Evolutionary conservation across 2,329 filamentous ascomycete genomes (phyloP), one percentile per base, ranked within the genome.

Genomic region (Metarhizium brunneum): DNA sequence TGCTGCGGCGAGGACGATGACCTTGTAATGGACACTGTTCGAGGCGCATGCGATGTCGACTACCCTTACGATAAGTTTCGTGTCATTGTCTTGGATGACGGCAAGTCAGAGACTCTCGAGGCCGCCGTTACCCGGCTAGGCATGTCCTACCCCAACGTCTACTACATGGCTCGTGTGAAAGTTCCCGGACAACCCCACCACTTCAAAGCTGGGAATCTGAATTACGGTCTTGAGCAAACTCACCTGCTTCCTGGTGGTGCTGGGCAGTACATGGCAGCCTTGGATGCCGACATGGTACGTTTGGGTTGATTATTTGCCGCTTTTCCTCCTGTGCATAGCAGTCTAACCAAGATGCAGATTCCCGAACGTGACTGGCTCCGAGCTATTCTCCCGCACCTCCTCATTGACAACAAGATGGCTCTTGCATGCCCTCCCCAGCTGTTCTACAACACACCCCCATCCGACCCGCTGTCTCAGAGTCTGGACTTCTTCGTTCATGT

Each of bases 191-290:
- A 74, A 38, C 76, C 76, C 2, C 74, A 81, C 61, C 78, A 82
- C 63, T 85, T 82, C 73, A 86, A 86, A 71, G 81, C 83, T 1
- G 82, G 83, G 52, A 86, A 86, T 63, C 70, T 86, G 53, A 85
- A 84, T 67, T 79, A 81, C 55, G 83, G 80, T 38, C 67, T 82
- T 20, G 76, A 81, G 16, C 72, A 76, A 54, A 72, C 76, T 4
- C 71, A 72, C 16, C 63, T 68, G n/a, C 68, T 84, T 36, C 77
- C 79, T 1, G 80, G 79, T 18, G 81, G 81, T 29, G 72, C 78
- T n/a, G 73, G 74, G 45, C 73, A 80, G 61, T 85, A 75, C 65
- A 79, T 85, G 64, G 83, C 82, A n/a, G 79, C 80, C 43, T 70
- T 87, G 38, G 84, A 87, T 63, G 83, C 83, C 20, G 84, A 87